Percentiles rank a stretch among this genome's conserved stretches.
Evolutionary conservation across 106 monocot genomes (phyloP).

Genomic region (Apostasia shenzhenica): DNA sequence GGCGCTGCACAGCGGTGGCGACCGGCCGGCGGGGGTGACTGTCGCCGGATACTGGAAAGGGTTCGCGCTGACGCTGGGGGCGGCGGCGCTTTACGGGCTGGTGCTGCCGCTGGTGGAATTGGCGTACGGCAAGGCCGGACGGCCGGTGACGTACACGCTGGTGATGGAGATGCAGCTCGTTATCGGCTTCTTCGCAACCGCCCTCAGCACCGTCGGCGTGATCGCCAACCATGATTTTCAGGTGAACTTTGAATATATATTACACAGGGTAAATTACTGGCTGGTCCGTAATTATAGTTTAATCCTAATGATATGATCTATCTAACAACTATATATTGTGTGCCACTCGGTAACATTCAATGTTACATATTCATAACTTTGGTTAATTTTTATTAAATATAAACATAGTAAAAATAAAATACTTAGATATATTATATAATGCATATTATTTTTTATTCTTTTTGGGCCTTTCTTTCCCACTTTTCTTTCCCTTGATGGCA

Average conservation of each 20-base stretch:
- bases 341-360: too few relatives aligned
- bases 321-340: too few relatives aligned
- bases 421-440: too few relatives aligned
- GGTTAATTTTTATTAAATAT: too few relatives aligned
- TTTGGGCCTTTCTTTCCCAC: too few relatives aligned
- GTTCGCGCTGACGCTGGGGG: conserved; percentile 10
- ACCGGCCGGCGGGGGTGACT: conserved; percentile 8
- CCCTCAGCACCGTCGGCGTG: conserved; percentile 6
- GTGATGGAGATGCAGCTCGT: conserved; percentile 12
- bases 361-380: too few relatives aligned
- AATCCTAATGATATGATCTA: too few relatives aligned
- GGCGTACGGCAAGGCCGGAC: conserved; percentile 4
- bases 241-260: neutral
- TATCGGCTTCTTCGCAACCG: conserved; percentile 2
- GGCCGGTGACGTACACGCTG: conserved; percentile 2
- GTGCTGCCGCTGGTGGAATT: conserved; percentile 20
- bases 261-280: too few relatives aligned
- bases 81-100: conserved; percentile 18
- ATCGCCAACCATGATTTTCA: conserved; percentile 8
- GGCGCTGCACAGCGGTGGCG: conserved; percentile 4
- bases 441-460: too few relatives aligned
- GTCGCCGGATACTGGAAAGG: conserved; percentile 3
- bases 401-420: too few relatives aligned
- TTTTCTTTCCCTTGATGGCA: too few relatives aligned
- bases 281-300: too few relatives aligned